These are phyloP conservation scores for Tulasnella sp. DNA, from an alignment of 768 basidiomycete species.

Conservation along the genomic window DNA sequence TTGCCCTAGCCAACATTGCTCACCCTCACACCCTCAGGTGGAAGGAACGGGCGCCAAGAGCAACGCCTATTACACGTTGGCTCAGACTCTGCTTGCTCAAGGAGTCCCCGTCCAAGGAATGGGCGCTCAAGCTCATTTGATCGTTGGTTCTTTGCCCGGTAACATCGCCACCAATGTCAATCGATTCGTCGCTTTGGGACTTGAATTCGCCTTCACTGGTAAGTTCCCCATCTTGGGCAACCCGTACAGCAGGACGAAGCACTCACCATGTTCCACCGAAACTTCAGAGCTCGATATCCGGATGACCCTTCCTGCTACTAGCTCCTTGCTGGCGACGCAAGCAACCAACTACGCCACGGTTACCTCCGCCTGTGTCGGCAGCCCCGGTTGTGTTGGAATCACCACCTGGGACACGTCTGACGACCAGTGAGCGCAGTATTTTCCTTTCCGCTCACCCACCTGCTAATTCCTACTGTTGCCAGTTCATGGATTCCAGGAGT, in stretches of 20 bases:
- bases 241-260: no score
- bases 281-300: slow-evolving; percentile 61
- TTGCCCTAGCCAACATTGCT: slow-evolving; percentile 39
- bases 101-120: slow-evolving; percentile 64
- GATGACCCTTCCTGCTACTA: slow-evolving; percentile 58
- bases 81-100: slow-evolving; percentile 52
- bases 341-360: slow-evolving; percentile 60
- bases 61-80: slow-evolving; percentile 60
- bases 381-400: slow-evolving; percentile 23
- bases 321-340: slow-evolving; percentile 57
- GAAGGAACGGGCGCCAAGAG: slow-evolving; percentile 52
- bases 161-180: slow-evolving; percentile 53
- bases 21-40: slow-evolving; percentile 31
- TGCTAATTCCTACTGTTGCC: neutral
- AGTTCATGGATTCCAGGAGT: slow-evolving; percentile 42
- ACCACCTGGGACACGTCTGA: slow-evolving; percentile 49
- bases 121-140: slow-evolving; percentile 50
- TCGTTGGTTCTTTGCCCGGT: slow-evolving; percentile 9
- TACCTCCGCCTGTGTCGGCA: slow-evolving; percentile 54
- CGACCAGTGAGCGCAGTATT: slow-evolving; percentile 43
- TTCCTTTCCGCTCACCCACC: no score
- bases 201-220: slow-evolving; percentile 66
- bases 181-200: slow-evolving; percentile 60
- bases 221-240: neutral
- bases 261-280: neutral